Evolutionary conservation across 164 flowering plant species (phyloP).

Genomic region (Magnolia kwangsiensis): DNA sequence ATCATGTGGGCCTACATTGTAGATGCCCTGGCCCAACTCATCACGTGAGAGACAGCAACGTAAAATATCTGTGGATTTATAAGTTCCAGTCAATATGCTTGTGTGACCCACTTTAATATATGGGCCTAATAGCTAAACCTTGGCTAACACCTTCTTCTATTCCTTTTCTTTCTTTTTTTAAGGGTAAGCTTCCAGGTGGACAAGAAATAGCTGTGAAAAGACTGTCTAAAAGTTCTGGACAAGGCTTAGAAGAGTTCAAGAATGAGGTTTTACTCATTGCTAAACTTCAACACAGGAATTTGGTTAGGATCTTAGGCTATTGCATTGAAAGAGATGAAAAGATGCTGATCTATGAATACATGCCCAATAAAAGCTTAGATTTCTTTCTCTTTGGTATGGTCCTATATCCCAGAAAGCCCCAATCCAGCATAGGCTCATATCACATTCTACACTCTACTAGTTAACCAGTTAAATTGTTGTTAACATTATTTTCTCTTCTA

Average conservation of each 20-base stretch:
- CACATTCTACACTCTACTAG: too few species aligned
- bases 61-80: too few species aligned
- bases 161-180: background rate
- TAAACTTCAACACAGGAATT: slow-evolving; percentile 14
- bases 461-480: background rate
- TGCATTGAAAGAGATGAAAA: slow-evolving; percentile 8
- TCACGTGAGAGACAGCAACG: too few species aligned
- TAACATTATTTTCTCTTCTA: background rate
- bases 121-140: too few species aligned
- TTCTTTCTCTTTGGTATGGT: slow-evolving; percentile 5
- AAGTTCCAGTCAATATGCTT: too few species aligned
- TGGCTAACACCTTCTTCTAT: too few species aligned
- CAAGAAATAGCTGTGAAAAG: slow-evolving; percentile 16
- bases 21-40: too few species aligned
- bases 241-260: slow-evolving; percentile 37
- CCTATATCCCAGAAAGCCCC: background rate
- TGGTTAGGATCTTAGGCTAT: slow-evolving; percentile 11
- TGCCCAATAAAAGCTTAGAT: slow-evolving; percentile 25
- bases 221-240: slow-evolving; percentile 8
- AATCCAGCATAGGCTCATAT: background rate
- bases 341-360: slow-evolving; percentile 17
- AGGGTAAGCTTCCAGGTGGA: slow-evolving; percentile 10
- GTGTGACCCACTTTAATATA: too few species aligned
- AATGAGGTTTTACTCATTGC: slow-evolving; percentile 27
- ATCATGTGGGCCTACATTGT: too few species aligned